Conservation (phyloP, 2,329 filamentous ascomycete species). For the Hypoxylon sp. region DNA sequence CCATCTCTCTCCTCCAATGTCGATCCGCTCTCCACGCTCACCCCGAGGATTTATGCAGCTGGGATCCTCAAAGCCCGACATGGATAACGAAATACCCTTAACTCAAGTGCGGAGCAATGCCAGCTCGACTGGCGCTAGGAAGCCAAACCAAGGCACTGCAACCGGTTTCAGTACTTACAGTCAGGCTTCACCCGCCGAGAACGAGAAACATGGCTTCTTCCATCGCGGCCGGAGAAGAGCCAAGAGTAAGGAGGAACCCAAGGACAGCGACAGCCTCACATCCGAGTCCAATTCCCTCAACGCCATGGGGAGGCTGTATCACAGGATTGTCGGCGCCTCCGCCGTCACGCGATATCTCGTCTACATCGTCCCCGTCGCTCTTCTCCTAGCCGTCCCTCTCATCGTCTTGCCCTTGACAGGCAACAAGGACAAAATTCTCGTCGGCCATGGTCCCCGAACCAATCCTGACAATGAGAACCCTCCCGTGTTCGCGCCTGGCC, state of each 20-base stretch:
- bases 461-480: conserved; percentile 21
- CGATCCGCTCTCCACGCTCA: conserved; percentile 40
- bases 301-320: conserved; percentile 71
- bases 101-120: conserved; percentile 61
- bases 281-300: conserved; percentile 65
- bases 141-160: conserved; percentile 51
- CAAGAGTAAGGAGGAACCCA: conserved; percentile 50
- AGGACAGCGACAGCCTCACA: conserved; percentile 55
- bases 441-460: conserved; percentile 47
- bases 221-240: conserved; percentile 58
- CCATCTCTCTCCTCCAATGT: conserved; percentile 35
- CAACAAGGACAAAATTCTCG: conserved; percentile 47
- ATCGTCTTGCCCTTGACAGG: conserved; percentile 60
- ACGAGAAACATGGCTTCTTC: conserved; percentile 58
- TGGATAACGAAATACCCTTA: conserved; percentile 42
- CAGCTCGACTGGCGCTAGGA: conserved; percentile 62
- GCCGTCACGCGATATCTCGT: conserved; percentile 71
- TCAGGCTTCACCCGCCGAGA: conserved; percentile 46
- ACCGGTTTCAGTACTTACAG: conserved; percentile 46
- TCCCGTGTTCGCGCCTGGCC: conserved; percentile 47
- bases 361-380: conserved; percentile 70
- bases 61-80: conserved; percentile 33
- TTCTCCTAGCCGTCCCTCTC: conserved; percentile 68
- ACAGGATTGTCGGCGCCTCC: conserved; percentile 69
- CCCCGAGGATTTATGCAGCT: conserved; percentile 44